These are phyloP conservation scores for Fallopia convolvulus DNA, from an alignment of 148 eudicot genomes.

Conservation along the genomic window DNA sequence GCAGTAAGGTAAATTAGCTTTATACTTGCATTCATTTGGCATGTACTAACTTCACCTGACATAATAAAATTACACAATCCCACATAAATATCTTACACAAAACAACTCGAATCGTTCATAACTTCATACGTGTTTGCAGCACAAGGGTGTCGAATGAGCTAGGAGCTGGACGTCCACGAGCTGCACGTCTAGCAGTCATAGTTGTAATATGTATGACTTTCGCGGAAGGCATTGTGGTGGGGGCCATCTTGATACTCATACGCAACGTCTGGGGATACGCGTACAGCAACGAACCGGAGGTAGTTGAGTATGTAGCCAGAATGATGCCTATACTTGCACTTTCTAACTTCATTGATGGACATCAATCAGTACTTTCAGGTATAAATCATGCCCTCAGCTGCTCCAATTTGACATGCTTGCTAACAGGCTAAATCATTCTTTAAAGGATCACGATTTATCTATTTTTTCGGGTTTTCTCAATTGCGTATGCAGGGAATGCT, in stretches of 20 bases:
- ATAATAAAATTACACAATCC: not conserved
- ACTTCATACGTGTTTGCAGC: constrained; percentile 16
- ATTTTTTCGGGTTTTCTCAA: not conserved
- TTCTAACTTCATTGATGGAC: constrained; percentile 20
- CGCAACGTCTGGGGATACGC: constrained; percentile 55
- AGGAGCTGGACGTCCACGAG: constrained; percentile 51
- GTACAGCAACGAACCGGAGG: constrained; percentile 40
- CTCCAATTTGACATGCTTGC: not conserved
- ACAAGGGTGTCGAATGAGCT: constrained; percentile 60
- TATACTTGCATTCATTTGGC: not conserved
- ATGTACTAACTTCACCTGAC: not conserved
- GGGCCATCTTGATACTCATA: constrained; percentile 26
- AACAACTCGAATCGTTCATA: too few relatives aligned
- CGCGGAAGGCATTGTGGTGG: constrained; percentile 31
- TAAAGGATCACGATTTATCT: not conserved
- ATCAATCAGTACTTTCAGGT: constrained; percentile 61
- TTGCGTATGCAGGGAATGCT: not conserved
- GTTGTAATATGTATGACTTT: constrained; percentile 32
- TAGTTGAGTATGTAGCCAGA: constrained; percentile 42
- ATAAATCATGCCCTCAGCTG: not conserved
- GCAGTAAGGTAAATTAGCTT: constrained; percentile 47
- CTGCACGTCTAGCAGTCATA: constrained; percentile 45
- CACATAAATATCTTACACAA: too few relatives aligned
- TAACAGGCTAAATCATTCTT: not conserved
- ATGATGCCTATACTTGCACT: constrained; percentile 40